Conservation (phyloP, 805 yeast genomes). For the Wilhelminamyces savonicus region DNA sequence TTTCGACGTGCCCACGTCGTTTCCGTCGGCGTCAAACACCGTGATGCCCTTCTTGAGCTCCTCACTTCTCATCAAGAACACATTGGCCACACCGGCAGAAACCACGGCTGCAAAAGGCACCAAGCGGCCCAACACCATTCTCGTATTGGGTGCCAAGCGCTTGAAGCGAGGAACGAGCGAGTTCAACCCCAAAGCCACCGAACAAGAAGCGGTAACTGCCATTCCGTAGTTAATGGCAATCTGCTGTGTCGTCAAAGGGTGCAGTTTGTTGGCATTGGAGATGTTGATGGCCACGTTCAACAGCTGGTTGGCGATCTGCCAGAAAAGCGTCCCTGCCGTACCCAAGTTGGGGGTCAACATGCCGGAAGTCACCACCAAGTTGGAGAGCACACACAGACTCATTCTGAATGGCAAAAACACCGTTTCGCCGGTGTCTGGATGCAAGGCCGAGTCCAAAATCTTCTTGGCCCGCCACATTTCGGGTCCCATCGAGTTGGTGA, state of each 20-base stretch:
- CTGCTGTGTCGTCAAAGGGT: conserved; percentile 77
- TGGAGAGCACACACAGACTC: conserved; percentile 93
- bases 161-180: conserved; percentile 83
- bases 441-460: conserved; percentile 84
- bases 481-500: conserved; percentile 58
- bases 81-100: conserved; percentile 93
- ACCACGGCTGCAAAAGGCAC: conserved; percentile 99
- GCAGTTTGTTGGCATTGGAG: conserved; percentile 93
- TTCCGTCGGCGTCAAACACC: conserved; percentile 59
- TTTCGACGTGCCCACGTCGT: conserved; percentile 63
- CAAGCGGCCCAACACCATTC: conserved; percentile 68
- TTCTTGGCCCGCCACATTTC: conserved; percentile 86
- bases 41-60: conserved; percentile 83
- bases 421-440: conserved; percentile 95
- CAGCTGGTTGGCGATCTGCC: conserved; percentile 98
- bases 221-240: conserved; percentile 71
- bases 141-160: conserved; percentile 62
- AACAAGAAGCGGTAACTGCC: conserved; percentile 93
- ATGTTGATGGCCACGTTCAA: conserved; percentile 95
- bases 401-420: conserved; percentile 92
- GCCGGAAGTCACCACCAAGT: conserved; percentile 92
- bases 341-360: conserved; percentile 96
- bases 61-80: conserved; percentile 93
- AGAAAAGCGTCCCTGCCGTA: conserved; percentile 83
- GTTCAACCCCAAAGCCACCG: conserved; percentile 91